Percentiles rank a stretch among this genome's conserved stretches.
Evolutionary conservation across 2,329 filamentous ascomycete species (phyloP).

Genomic region (Fusarium kyushuense): DNA sequence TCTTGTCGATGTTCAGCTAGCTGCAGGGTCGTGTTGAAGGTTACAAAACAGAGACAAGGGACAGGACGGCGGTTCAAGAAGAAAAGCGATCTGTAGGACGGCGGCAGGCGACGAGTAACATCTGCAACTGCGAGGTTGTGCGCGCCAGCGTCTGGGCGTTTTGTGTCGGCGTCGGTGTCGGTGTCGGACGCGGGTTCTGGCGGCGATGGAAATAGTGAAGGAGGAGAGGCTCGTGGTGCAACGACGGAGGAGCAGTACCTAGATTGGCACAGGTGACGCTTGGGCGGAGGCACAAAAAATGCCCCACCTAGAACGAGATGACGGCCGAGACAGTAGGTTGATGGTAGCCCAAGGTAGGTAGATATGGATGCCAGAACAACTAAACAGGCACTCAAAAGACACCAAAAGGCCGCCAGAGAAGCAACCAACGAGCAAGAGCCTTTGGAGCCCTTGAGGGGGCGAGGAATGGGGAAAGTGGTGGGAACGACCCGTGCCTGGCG

Average conservation of each 20-base stretch:
- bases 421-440: slow-evolving; percentile 48
- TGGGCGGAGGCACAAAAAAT: slow-evolving; percentile 49
- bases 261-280: slow-evolving; percentile 51
- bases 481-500: slow-evolving; percentile 50
- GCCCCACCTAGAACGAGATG: slow-evolving; percentile 52
- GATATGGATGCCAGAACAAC: slow-evolving; percentile 32
- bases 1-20: slow-evolving; percentile 47
- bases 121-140: slow-evolving; percentile 46
- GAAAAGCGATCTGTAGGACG: slow-evolving; percentile 48
- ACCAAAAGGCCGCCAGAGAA: slow-evolving; percentile 36
- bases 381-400: slow-evolving; percentile 40
- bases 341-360: slow-evolving; percentile 9
- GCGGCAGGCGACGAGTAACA: slow-evolving; percentile 48
- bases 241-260: slow-evolving; percentile 48
- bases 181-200: slow-evolving; percentile 37
- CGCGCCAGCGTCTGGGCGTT: slow-evolving; percentile 48
- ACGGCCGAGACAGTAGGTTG: slow-evolving; percentile 49
- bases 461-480: slow-evolving; percentile 45
- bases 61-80: slow-evolving; percentile 41
- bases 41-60: slow-evolving; percentile 36
- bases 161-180: slow-evolving; percentile 40
- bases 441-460: slow-evolving; percentile 43
- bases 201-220: slow-evolving; percentile 47
- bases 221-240: slow-evolving; percentile 50
- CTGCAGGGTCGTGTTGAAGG: slow-evolving; percentile 39